Evolutionary conservation across 495 filamentous ascomycete species (phyloP).

Genomic region (Hypoxylon cercidicola): DNA sequence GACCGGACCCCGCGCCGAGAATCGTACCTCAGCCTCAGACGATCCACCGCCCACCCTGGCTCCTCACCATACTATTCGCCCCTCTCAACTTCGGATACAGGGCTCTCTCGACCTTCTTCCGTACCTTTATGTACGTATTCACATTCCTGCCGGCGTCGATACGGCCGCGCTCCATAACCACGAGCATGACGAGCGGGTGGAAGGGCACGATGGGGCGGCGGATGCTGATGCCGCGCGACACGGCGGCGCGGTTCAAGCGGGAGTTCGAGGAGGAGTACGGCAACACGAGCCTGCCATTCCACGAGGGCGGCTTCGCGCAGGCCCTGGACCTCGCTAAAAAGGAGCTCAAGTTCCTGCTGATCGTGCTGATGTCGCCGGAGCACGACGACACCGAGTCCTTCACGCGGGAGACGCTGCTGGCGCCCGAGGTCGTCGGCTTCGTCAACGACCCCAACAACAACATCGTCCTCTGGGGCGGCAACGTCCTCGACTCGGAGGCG

Average conservation of each 20-base stretch:
- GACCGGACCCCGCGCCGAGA: constrained; percentile 75
- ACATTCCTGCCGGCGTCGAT: constrained; percentile 55
- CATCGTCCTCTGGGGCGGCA: constrained; percentile 90
- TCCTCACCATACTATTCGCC: constrained; percentile 80
- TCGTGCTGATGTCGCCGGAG: constrained; percentile 86
- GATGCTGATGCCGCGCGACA: constrained; percentile 82
- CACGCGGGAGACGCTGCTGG: constrained; percentile 81
- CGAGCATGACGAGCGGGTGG: constrained; percentile 63
- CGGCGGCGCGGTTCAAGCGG: constrained; percentile 84
- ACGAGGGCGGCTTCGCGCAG: constrained; percentile 89
- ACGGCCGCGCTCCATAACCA: constrained; percentile 71
- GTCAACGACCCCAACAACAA: constrained; percentile 76
- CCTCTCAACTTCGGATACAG: constrained; percentile 83
- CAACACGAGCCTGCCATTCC: constrained; percentile 71
- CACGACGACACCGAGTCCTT: constrained; percentile 92
- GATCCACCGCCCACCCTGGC: constrained; percentile 72
- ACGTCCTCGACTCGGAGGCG: constrained; percentile 88
- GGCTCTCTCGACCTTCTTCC: constrained; percentile 72
- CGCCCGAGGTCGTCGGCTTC: constrained; percentile 75
- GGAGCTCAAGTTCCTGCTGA: constrained; percentile 89
- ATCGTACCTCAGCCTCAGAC: constrained; percentile 78
- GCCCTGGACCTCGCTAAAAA: constrained; percentile 87
- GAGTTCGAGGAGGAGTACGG: constrained; percentile 97
- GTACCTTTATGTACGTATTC: constrained; percentile 81
- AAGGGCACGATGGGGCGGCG: constrained; percentile 75